A percentile compares a stretch with the other conserved stretches of the same genome.
These are phyloP conservation scores for Purpureocillium takamizusanense DNA, from an alignment of 2,329 filamentous ascomycete species.

Conservation along the genomic window DNA sequence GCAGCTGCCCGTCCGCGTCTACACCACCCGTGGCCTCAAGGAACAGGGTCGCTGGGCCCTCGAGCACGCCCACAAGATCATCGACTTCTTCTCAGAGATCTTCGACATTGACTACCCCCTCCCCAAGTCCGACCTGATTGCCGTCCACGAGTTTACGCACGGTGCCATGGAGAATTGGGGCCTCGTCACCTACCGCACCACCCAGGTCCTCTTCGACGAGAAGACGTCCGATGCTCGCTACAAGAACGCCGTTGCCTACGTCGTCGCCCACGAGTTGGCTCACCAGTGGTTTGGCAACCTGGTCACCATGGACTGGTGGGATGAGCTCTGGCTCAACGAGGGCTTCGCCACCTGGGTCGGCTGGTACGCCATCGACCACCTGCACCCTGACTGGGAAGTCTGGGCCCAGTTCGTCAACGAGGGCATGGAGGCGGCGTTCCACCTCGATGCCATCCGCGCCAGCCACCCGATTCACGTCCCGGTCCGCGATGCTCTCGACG, in stretches of 20 bases:
- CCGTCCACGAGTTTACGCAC: constrained; percentile 83
- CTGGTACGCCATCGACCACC: constrained; percentile 83
- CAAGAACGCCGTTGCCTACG: constrained; percentile 90
- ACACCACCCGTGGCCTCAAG: constrained; percentile 90
- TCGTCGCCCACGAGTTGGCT: constrained; percentile 94
- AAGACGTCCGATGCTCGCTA: constrained; percentile 82
- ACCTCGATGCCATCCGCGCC: constrained; percentile 79
- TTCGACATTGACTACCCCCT: constrained; percentile 91
- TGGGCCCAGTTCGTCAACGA: constrained; percentile 98
- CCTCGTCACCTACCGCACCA: constrained; percentile 90
- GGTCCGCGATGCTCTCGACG: constrained; percentile 85
- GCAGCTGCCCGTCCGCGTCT: constrained; percentile 85
- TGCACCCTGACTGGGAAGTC: constrained; percentile 95
- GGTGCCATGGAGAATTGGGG: constrained; percentile 97
- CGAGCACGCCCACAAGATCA: constrained; percentile 83
- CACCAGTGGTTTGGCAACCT: constrained; percentile 96
- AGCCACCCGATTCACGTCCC: constrained; percentile 96
- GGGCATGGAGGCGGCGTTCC: constrained; percentile 84
- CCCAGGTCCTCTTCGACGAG: constrained; percentile 92
- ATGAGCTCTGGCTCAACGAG: constrained; percentile 88
- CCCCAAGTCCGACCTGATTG: constrained; percentile 83
- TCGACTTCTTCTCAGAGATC: constrained; percentile 94
- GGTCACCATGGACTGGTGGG: constrained; percentile 97
- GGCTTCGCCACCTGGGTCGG: constrained; percentile 98
- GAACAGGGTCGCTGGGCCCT: constrained; percentile 85